Evolutionary conservation across 2,329 filamentous ascomycete genomes (phyloP).

Genomic region (Pseudogymnoascus sp.): DNA sequence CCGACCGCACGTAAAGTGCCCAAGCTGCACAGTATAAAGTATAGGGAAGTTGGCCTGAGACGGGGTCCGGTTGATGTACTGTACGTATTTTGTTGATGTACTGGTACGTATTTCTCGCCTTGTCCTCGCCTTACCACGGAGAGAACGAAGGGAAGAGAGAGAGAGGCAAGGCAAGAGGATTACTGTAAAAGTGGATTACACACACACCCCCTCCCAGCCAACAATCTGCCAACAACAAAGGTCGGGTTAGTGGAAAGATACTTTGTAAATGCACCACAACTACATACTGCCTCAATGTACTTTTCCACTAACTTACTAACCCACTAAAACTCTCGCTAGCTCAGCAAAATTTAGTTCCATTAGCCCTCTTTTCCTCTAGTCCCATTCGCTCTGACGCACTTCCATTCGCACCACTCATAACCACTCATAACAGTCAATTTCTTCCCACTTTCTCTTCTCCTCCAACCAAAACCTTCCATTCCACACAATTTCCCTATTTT

Average conservation of each 20-base stretch:
- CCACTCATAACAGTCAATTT: not conserved
- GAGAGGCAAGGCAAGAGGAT: too few relatives aligned
- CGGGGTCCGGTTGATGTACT: not conserved
- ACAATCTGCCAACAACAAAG: not conserved
- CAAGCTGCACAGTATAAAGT: not conserved
- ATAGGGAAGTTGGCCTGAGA: not conserved
- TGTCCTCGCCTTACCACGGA: not conserved
- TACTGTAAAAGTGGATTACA: too few relatives aligned
- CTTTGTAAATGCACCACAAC: not conserved
- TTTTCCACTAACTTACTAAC: not conserved
- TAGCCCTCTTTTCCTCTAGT: not conserved
- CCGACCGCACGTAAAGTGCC: not conserved
- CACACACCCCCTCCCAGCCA: not conserved
- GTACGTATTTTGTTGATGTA: not conserved
- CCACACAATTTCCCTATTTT: not conserved
- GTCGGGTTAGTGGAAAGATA: not conserved
- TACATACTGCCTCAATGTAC: not conserved
- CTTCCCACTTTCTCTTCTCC: constrained; percentile 1
- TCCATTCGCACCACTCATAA: not conserved
- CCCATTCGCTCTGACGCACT: not conserved
- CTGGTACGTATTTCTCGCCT: not conserved
- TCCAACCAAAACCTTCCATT: not conserved
- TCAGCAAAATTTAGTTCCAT: not conserved
- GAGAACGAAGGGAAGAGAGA: not conserved
- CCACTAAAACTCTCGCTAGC: not conserved